phyloP scores from a whole-genome alignment of 805 yeast species.

The Henningerozyma blattae region DNA sequence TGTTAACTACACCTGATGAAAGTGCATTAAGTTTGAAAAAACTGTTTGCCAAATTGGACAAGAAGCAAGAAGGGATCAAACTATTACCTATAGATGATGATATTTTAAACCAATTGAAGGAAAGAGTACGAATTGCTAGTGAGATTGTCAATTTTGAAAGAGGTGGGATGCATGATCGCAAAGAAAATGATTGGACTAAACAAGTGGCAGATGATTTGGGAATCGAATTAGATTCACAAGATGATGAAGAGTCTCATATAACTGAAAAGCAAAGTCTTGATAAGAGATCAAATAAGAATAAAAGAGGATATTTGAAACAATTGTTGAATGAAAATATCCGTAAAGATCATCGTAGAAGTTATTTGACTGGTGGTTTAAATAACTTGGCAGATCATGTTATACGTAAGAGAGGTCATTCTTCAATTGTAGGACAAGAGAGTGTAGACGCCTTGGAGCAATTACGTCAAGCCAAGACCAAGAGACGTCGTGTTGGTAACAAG shows the following conservation, averaged over 20 bases:
- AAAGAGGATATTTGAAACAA: conserved; percentile 41
- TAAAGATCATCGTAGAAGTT: conserved; percentile 54
- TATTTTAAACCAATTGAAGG: conserved; percentile 56
- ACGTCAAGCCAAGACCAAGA: too few relatives aligned
- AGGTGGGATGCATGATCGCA: conserved; percentile 43
- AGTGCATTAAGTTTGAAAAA: conserved; percentile 79
- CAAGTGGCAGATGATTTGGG: conserved; percentile 93
- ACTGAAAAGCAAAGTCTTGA: not conserved
- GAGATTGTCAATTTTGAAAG: conserved; percentile 64
- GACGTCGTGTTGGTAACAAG: too few relatives aligned
- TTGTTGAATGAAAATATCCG: conserved; percentile 44
- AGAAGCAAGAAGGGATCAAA: conserved; percentile 43
- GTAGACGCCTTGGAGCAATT: conserved; percentile 58
- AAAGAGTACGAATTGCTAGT: conserved; percentile 56
- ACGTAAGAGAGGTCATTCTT: conserved; percentile 51
- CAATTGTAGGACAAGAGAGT: conserved; percentile 58
- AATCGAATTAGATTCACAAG: conserved; percentile 53
- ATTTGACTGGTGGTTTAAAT: conserved; percentile 65
- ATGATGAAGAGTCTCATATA: conserved; percentile 51
- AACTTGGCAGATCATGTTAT: conserved; percentile 71
- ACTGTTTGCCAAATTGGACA: conserved; percentile 45
- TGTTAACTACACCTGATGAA: conserved; percentile 89
- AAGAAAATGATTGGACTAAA: conserved; percentile 70
- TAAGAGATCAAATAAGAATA: conserved; percentile 3
- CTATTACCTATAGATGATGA: conserved; percentile 68